Conservation (phyloP, 2,329 filamentous ascomycete genomes). For the Elsinoe necatrix region DNA sequence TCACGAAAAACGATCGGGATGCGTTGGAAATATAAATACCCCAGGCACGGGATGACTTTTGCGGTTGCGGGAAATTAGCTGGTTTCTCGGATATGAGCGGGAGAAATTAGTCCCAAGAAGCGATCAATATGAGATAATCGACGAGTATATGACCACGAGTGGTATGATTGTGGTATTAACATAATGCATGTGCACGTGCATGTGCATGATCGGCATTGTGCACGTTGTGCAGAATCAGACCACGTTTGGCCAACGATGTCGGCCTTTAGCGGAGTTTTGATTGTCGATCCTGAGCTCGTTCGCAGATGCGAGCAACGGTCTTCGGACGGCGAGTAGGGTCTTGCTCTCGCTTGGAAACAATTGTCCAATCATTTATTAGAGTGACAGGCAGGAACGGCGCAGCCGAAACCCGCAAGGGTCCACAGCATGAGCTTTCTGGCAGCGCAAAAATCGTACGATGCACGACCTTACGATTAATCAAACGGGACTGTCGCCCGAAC, state of each 20-base stretch:
- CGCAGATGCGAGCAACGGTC: constrained; percentile 11
- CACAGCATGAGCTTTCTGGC: no score
- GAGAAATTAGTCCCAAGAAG: not conserved
- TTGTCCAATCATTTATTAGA: not conserved
- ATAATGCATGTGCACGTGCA: not conserved
- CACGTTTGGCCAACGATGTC: not conserved
- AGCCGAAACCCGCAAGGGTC: not conserved
- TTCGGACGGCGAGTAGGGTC: not conserved
- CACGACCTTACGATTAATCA: constrained; percentile 13
- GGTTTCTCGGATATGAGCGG: not conserved
- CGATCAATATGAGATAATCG: not conserved
- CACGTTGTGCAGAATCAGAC: constrained; percentile 2
- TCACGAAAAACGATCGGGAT: not conserved
- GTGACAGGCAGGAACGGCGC: not conserved
- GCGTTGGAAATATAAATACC: constrained; percentile 1
- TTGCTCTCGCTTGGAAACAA: not conserved
- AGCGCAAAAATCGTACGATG: constrained; percentile 14
- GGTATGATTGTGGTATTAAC: not conserved
- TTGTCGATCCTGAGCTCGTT: constrained; percentile 17
- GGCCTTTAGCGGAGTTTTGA: constrained; percentile 4
- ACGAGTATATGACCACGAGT: not conserved
- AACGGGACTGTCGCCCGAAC: not conserved
- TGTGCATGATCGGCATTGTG: not conserved
- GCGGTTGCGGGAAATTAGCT: not conserved
- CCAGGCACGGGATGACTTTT: not conserved